A percentile compares a stretch with the other conserved stretches of the same genome.
phyloP scores from a whole-genome alignment of 2,329 filamentous ascomycete species.

The Colletotrichum gloeosporioides region DNA sequence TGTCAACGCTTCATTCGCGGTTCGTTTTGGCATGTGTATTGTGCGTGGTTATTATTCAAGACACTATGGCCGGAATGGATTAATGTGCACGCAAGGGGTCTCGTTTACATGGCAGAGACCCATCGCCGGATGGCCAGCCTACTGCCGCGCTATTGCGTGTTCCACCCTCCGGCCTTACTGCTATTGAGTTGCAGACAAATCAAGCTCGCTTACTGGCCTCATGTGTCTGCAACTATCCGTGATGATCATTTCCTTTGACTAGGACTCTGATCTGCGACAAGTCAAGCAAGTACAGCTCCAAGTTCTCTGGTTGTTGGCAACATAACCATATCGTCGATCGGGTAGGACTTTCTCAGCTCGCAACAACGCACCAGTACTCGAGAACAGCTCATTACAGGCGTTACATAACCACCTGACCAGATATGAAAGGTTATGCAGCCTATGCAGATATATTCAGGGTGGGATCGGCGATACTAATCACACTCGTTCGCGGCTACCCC shows the following conservation, averaged over 20 bases:
- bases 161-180: background rate
- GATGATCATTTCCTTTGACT: background rate
- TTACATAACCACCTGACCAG: background rate
- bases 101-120: background rate
- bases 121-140: background rate
- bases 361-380: background rate
- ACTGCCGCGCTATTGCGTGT: background rate
- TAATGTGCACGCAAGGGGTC: background rate
- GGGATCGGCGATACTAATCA: background rate
- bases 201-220: background rate
- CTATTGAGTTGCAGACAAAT: background rate
- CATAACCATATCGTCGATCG: background rate
- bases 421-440: background rate
- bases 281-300: background rate
- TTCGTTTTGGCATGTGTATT: background rate
- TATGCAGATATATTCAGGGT: background rate
- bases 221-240: background rate
- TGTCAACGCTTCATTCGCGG: background rate
- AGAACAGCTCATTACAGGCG: background rate
- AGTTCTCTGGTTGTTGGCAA: background rate
- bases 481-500: background rate
- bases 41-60: background rate
- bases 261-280: background rate
- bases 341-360: background rate
- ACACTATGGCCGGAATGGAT: background rate